A percentile compares a stretch with the other conserved stretches of the same genome.
These are phyloP conservation scores for Babesia ovis DNA, from an alignment of 169 alveolate genomes.

Conservation along the genomic window DNA sequence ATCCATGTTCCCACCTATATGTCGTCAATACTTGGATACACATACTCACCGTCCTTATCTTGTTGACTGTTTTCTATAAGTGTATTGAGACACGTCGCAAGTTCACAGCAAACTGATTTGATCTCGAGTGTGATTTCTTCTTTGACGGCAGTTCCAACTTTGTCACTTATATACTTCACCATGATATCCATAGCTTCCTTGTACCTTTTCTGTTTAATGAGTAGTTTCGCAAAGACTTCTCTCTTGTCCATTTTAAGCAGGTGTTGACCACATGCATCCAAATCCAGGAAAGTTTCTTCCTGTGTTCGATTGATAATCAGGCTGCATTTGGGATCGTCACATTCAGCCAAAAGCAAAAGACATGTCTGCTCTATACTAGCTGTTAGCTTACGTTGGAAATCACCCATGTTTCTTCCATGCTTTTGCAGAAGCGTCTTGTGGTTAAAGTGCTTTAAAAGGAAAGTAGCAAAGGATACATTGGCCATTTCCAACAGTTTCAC, in stretches of 20 bases:
- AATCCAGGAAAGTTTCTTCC: conserved; percentile 40
- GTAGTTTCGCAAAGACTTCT: conserved; percentile 55
- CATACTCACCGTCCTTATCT: neutral
- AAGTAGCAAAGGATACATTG: conserved; percentile 46
- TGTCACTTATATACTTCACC: conserved; percentile 28
- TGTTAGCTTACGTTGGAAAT: conserved; percentile 17
- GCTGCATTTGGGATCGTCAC: conserved; percentile 60
- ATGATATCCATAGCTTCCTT: conserved; percentile 63
- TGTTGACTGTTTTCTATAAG: conserved; percentile 25
- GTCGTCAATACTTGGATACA: neutral
- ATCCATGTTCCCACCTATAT: neutral
- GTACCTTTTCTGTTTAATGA: conserved; percentile 40
- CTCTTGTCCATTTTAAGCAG: conserved; percentile 58
- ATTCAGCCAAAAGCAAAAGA: conserved; percentile 61
- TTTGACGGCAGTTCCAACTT: neutral
- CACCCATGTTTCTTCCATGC: conserved; percentile 3
- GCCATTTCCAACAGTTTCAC: conserved; percentile 47
- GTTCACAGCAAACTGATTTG: conserved; percentile 35
- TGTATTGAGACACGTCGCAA: conserved; percentile 52
- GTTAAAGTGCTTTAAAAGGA: conserved; percentile 32
- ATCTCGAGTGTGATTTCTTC: conserved; percentile 13
- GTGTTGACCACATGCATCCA: conserved; percentile 38
- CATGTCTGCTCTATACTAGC: conserved; percentile 34
- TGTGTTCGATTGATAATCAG: conserved; percentile 35
- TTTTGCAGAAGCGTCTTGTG: conserved; percentile 12